Base-by-base conservation (phyloP, 1,139 yeast species). In the Kurtzmaniella natalensis region DNA sequence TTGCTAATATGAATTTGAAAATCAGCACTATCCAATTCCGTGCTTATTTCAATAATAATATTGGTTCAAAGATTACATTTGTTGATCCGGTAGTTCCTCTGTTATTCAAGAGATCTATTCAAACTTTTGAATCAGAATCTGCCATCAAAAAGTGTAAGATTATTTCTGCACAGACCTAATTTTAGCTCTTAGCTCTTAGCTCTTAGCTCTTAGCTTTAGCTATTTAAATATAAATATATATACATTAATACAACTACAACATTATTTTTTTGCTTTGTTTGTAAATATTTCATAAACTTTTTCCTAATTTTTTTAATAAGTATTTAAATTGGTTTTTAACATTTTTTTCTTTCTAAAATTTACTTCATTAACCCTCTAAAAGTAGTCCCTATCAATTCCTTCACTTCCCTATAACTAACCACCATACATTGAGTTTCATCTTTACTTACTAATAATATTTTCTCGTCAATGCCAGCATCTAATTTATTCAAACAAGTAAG, bases 381-480 rank as follows among this genome's bases (percentile, higher is more conserved):
- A 14, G 85, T 78, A 33, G 73, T 64, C 41, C 84, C 94, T 32
- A 88, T 70, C 44, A 84, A 62, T 44, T 77, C 84, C 56, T 86
- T 81, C 44, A 89, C 64, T 53, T 79, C 95, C 57, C 81, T 82
- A 56, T 82, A 88, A 47, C 89, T 78, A 34, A 85, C 80, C 33
- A 88, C 78, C 41, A 88, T 66, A 54, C 95, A 86, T 32, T 77
- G 78, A 61, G 78, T 78, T 52, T 88, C 95, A 54, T 89, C 96
- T 13, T 82, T 72, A 20, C 94, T 81, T 5, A 87, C 85, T 40
- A 92, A 69, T 52, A 88, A 64, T 18, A 92, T 60, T 48, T 76
- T 79, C 55, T 92, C 98, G 34, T 86, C 92, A 30, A 83, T 73
- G 1, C 97, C 98, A 10, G 94, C 94, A 55, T 94, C 99, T 40